These are phyloP conservation scores for Penicillium flavigenum DNA, from an alignment of 495 filamentous ascomycete genomes.

Conservation along the genomic window DNA sequence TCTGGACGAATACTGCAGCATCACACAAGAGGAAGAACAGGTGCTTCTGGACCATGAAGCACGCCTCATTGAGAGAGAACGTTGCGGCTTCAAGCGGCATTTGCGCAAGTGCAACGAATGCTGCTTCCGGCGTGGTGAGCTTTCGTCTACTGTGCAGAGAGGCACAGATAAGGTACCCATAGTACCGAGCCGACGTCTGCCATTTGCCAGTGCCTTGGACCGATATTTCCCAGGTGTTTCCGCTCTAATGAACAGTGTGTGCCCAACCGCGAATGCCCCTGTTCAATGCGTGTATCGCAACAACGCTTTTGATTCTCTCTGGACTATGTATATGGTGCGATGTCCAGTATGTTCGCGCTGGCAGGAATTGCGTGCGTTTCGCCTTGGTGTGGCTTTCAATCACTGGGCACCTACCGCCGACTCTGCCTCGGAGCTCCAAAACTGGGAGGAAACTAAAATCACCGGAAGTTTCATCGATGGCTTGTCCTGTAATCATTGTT, in stretches of 20 bases:
- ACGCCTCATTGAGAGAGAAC: slow-evolving; percentile 8
- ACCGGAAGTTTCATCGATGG: not conserved
- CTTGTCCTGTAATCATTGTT: not conserved
- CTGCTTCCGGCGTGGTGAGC: slow-evolving; percentile 3
- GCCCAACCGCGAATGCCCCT: slow-evolving; percentile 3
- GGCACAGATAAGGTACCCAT: slow-evolving; percentile 12
- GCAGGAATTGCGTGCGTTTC: slow-evolving; percentile 13
- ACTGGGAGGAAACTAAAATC: not conserved
- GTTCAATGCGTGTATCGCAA: not conserved
- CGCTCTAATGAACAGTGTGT: not conserved
- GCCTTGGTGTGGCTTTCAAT: not conserved
- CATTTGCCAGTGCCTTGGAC: slow-evolving; percentile 3
- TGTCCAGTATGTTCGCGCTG: slow-evolving; percentile 7
- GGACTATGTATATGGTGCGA: slow-evolving; percentile 10
- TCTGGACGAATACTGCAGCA: not conserved
- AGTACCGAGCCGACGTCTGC: slow-evolving; percentile 1
- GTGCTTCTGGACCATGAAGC: slow-evolving; percentile 9
- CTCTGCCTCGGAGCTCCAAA: too few relatives aligned
- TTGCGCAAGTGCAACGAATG: slow-evolving; percentile 23
- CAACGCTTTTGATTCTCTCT: not conserved
- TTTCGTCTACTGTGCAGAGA: not conserved
- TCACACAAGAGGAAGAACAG: slow-evolving; percentile 2
- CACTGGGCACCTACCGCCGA: not conserved
- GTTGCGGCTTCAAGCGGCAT: slow-evolving; percentile 17
- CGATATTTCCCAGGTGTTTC: slow-evolving; percentile 12